A percentile compares a stretch with the other conserved stretches of the same genome.
Conservation (phyloP, 2,329 filamentous ascomycete genomes). For the Dactylellina sp. region DNA sequence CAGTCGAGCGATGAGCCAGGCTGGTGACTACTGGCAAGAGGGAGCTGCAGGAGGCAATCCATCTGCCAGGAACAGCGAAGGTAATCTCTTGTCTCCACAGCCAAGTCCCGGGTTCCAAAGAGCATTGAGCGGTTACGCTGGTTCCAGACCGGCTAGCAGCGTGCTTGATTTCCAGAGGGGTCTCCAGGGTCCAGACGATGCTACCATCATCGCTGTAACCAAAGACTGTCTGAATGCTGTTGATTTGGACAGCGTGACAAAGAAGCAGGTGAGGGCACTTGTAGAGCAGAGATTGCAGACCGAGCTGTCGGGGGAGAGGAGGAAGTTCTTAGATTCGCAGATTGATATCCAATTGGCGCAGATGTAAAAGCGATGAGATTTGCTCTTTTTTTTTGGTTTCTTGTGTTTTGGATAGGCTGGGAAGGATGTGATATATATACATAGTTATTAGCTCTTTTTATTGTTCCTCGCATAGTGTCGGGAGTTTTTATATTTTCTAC, state of each 20-base stretch:
- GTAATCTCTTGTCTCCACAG: conserved; percentile 66
- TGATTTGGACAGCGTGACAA: conserved; percentile 95
- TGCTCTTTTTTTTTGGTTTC: conserved; percentile 24
- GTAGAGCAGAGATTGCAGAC: conserved; percentile 94
- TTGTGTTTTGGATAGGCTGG: conserved; percentile 10
- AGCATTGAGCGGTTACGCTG: conserved; percentile 58
- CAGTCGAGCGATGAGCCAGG: conserved; percentile 70
- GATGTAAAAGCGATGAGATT: conserved; percentile 72
- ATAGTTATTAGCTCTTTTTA: conserved; percentile 22
- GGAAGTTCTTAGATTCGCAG: conserved; percentile 88
- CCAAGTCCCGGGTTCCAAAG: conserved; percentile 56
- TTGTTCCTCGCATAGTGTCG: conserved; percentile 30
- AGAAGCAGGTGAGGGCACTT: conserved; percentile 92
- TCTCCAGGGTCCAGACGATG: conserved; percentile 77
- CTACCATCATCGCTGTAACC: conserved; percentile 84
- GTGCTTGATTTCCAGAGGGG: conserved; percentile 71
- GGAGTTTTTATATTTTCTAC: conserved; percentile 35
- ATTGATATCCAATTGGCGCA: conserved; percentile 94
- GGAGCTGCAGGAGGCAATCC: conserved; percentile 56
- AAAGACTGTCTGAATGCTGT: conserved; percentile 85
- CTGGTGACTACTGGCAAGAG: conserved; percentile 62
- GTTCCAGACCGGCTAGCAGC: conserved; percentile 61
- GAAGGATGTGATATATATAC: conserved; percentile 19
- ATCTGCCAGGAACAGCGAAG: conserved; percentile 57
- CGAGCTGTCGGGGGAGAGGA: conserved; percentile 85